Evolutionary conservation across 495 filamentous ascomycete species (phyloP), one percentile per base, ranked within the genome.

Genomic region (Eremomyces bilateralis): DNA sequence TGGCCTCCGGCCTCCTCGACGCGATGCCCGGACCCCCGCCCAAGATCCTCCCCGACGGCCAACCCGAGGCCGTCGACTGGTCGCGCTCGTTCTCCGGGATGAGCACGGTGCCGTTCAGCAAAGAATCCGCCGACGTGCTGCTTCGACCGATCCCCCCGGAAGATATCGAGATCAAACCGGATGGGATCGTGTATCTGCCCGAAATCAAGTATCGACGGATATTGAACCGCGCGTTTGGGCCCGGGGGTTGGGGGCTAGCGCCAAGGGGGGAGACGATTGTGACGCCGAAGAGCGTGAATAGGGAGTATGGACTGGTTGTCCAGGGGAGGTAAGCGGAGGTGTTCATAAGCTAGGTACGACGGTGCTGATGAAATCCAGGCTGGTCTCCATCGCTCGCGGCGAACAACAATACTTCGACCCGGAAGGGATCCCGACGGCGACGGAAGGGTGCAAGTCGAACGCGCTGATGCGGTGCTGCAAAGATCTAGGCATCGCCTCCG

Each of bases 151-250:
- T 83, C 6, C 55, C 69, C 22, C 55, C 64, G 4, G 65, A 77
- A 13, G 85, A 95, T 53, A 69, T 97, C 30, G 88, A 97, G 63
- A 72, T 95, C 47, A 97, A 97, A 61, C 76, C 80, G 18, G 88
- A 97, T 56, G 88, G 88, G 20, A 90, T 97, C 45, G 61, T 94
- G 31, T 97, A 94, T 51, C 64, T 97, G 36, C 88, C 88, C 11
- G 88, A 97, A 66, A 97, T 97, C 61, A 97, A 97, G 55, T 97
- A 97, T 56, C 63, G 88, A 16, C 63, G 88, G 25, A 93, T 94
- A 38, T 56, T 97, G 43, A 94, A 94, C 49, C 50, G 58, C 25
- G 83, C 88, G 0, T 97, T 97, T 56, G 88, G 88, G 0, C 88
- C 88, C 1, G 90, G 90, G 2, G 88, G 76, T 1, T 97, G 88